phyloP scores from a whole-genome alignment of 305 asterid species.

The Fraxinus platypoda region DNA sequence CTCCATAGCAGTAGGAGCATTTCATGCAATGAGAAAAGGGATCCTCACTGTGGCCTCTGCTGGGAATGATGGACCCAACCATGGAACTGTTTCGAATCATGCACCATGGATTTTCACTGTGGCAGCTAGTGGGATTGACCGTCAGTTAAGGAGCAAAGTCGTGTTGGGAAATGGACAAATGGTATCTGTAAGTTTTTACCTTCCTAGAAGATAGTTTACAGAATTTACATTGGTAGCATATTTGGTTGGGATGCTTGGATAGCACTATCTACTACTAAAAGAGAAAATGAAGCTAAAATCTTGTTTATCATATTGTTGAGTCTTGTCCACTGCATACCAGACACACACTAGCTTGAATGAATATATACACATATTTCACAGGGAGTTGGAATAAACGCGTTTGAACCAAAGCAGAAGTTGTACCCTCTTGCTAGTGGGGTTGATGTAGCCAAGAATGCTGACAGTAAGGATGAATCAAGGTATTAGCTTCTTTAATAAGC shows the following conservation, averaged over 20 bases:
- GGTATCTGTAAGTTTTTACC: constrained; percentile 48
- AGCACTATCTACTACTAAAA: not conserved
- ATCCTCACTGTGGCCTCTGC: constrained; percentile 81
- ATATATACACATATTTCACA: constrained; percentile 24
- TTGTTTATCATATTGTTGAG: not conserved
- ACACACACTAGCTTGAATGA: not conserved
- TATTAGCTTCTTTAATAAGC: constrained; percentile 16
- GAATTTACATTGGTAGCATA: not conserved
- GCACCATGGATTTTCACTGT: constrained; percentile 94
- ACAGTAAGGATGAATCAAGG: constrained; percentile 50
- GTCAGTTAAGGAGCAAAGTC: constrained; percentile 64
- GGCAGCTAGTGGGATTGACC: constrained; percentile 75
- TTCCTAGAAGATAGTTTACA: not conserved
- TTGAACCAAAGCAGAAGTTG: constrained; percentile 51
- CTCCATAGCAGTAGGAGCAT: constrained; percentile 73
- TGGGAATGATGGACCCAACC: constrained; percentile 75
- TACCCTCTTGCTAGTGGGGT: constrained; percentile 69
- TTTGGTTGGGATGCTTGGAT: not conserved
- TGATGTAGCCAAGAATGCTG: constrained; percentile 63
- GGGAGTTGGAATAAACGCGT: constrained; percentile 75
- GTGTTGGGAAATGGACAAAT: constrained; percentile 58
- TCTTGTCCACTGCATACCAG: not conserved
- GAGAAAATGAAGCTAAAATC: not conserved
- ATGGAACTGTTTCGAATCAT: constrained; percentile 55
- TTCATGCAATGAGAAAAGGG: constrained; percentile 79